A percentile compares a stretch with the other conserved stretches of the same genome.
Conservation (phyloP, 495 filamentous ascomycete species). For the Cairneyella variabilis region DNA sequence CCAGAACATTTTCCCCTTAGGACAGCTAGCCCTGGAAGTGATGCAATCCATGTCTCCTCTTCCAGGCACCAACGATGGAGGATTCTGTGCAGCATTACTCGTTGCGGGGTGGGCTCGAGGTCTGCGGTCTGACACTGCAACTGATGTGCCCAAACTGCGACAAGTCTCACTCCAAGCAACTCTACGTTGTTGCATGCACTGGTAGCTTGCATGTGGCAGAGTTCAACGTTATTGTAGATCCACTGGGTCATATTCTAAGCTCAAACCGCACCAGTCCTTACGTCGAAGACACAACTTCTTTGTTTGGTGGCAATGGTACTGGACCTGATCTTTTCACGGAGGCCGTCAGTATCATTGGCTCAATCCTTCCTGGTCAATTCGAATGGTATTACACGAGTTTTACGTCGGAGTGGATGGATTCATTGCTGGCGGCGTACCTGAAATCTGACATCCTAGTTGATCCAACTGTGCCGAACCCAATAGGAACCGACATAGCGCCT, state of each 20-base stretch:
- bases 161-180: no score
- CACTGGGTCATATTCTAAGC: slow-evolving; percentile 18
- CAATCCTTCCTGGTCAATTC: neutral
- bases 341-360: neutral
- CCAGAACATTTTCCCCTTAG: slow-evolving; percentile 2
- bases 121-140: no score
- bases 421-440: slow-evolving; percentile 24
- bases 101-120: slow-evolving; percentile 31
- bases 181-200: slow-evolving; percentile 34
- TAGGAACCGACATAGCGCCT: slow-evolving; percentile 17
- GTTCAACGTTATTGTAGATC: slow-evolving; percentile 33
- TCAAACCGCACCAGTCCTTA: slow-evolving; percentile 1
- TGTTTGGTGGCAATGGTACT: neutral
- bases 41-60: neutral
- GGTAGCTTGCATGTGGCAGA: slow-evolving; percentile 26
- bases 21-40: slow-evolving; percentile 4
- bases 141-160: no score
- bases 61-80: neutral
- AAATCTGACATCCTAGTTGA: slow-evolving; percentile 30
- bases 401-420: slow-evolving; percentile 32
- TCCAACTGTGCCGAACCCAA: slow-evolving; percentile 24
- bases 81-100: slow-evolving; percentile 12
- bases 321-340: neutral
- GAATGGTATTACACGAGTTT: slow-evolving; percentile 37
- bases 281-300: neutral